A percentile compares a stretch with the other conserved stretches of the same genome.
phyloP scores from a whole-genome alignment of 169 alveolate genomes.

The Babesia bigemina region DNA sequence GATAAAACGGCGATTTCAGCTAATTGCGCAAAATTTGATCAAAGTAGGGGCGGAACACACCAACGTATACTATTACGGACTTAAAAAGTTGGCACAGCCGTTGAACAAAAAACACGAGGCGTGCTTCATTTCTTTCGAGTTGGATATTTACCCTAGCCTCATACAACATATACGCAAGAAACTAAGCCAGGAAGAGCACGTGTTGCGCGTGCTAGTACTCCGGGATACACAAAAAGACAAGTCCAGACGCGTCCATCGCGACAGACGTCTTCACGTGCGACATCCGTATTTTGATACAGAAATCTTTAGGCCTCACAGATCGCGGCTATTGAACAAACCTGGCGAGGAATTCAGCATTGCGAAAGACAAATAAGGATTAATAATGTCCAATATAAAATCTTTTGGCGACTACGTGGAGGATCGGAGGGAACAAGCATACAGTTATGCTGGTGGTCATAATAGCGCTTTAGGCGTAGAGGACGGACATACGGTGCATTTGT shows the following conservation, averaged over 20 bases:
- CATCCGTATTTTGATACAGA: conserved; percentile 54
- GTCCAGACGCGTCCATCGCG: conserved; percentile 43
- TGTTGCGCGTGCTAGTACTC: conserved; percentile 49
- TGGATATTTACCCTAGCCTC: conserved; percentile 53
- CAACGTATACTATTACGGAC: conserved; percentile 49
- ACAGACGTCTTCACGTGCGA: conserved; percentile 22
- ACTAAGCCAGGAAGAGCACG: conserved; percentile 32
- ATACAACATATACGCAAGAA: conserved; percentile 29
- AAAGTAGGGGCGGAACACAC: conserved; percentile 58
- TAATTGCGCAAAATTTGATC: conserved; percentile 37
- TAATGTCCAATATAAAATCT: conserved; percentile 61
- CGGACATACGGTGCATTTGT: conserved; percentile 77
- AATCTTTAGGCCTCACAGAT: conserved; percentile 9
- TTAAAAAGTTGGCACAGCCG: conserved; percentile 53
- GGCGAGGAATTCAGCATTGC: conserved; percentile 8
- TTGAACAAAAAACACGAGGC: conserved; percentile 53
- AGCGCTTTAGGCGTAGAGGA: conserved; percentile 65
- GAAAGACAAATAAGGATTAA: background rate
- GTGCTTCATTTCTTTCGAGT: conserved; percentile 34
- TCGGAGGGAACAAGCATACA: background rate
- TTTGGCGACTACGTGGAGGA: conserved; percentile 46
- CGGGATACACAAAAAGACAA: conserved; percentile 37
- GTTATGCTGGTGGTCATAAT: conserved; percentile 66
- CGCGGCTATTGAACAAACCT: conserved; percentile 5
- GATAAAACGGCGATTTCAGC: conserved; percentile 32